A percentile compares a stretch with the other conserved stretches of the same genome.
Conservation (phyloP, 805 yeast genomes). For the Lipomyces japonicus region DNA sequence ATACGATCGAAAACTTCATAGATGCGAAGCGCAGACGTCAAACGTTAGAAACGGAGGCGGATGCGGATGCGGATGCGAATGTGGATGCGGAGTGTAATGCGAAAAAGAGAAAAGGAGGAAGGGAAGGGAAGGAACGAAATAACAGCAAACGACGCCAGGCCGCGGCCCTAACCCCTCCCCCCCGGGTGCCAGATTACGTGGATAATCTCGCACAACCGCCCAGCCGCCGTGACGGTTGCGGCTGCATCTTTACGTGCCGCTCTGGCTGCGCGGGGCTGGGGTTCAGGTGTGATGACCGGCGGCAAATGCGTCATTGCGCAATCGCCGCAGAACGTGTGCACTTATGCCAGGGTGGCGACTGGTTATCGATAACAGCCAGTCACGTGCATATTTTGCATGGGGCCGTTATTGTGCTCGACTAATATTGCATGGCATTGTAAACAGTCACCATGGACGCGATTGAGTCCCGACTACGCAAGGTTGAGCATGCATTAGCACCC, state of each 20-base stretch:
- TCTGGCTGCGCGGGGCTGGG: neutral
- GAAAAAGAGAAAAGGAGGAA: slow-evolving; percentile 3
- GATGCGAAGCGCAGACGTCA: neutral
- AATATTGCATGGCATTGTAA: neutral
- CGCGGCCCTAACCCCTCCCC: too few species aligned
- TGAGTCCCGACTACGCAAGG: slow-evolving; percentile 9
- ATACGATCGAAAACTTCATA: slow-evolving; percentile 26
- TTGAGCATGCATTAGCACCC: slow-evolving; percentile 10
- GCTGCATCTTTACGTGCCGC: neutral
- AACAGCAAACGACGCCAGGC: slow-evolving; percentile 1
- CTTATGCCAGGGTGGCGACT: neutral
- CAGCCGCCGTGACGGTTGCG: neutral
- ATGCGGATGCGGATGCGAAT: too few species aligned
- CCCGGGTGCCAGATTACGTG: too few species aligned
- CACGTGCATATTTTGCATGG: too few species aligned
- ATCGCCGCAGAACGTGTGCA: neutral
- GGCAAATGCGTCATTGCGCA: neutral
- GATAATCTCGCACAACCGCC: slow-evolving; percentile 1
- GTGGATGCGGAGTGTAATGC: neutral
- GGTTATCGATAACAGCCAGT: too few species aligned
- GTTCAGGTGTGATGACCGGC: neutral
- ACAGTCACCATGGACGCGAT: slow-evolving; percentile 10
- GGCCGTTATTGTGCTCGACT: too few species aligned
- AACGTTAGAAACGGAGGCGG: neutral
- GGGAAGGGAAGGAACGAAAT: slow-evolving; percentile 2